These are phyloP conservation scores for Verticillium dahliae DNA, from an alignment of 2,329 filamentous ascomycete genomes.

Conservation along the genomic window DNA sequence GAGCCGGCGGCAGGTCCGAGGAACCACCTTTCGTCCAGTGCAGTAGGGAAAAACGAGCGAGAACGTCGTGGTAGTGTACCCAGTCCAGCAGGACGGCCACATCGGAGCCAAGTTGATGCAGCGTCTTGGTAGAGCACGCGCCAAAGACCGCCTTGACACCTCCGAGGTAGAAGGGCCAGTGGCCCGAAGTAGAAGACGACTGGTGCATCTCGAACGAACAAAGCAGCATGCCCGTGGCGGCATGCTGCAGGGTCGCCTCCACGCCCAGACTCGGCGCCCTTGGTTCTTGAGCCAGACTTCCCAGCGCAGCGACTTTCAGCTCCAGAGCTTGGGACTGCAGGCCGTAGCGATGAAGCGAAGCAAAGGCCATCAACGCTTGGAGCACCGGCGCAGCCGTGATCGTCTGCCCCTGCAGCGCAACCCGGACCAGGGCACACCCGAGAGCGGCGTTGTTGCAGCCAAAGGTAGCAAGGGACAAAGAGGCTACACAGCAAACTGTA, in stretches of 20 bases:
- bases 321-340: slow-evolving; percentile 13
- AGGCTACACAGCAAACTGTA: slow-evolving; percentile 3
- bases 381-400: slow-evolving; percentile 13
- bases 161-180: slow-evolving; percentile 20
- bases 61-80: slow-evolving; percentile 20
- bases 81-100: slow-evolving; percentile 13
- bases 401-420: slow-evolving; percentile 15
- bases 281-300: slow-evolving; percentile 14
- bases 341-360: slow-evolving; percentile 16
- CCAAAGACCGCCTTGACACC: slow-evolving; percentile 15
- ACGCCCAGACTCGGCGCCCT: slow-evolving; percentile 8
- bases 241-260: slow-evolving; percentile 16
- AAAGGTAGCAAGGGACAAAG: slow-evolving; percentile 5
- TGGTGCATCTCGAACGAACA: slow-evolving; percentile 20
- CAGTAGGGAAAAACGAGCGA: slow-evolving; percentile 18
- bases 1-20: not conserved
- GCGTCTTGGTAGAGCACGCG: slow-evolving; percentile 2
- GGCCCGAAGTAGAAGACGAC: slow-evolving; percentile 15
- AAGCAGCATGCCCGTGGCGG: slow-evolving; percentile 22
- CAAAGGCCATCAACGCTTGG: slow-evolving; percentile 17
- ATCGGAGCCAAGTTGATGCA: slow-evolving; percentile 4
- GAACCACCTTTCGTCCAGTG: slow-evolving; percentile 15
- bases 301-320: slow-evolving; percentile 18
- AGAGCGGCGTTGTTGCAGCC: slow-evolving; percentile 9
- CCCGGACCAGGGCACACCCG: slow-evolving; percentile 16